phyloP scores from a whole-genome alignment of 73 alveolate genomes.

The Paramecium biaurelia region DNA sequence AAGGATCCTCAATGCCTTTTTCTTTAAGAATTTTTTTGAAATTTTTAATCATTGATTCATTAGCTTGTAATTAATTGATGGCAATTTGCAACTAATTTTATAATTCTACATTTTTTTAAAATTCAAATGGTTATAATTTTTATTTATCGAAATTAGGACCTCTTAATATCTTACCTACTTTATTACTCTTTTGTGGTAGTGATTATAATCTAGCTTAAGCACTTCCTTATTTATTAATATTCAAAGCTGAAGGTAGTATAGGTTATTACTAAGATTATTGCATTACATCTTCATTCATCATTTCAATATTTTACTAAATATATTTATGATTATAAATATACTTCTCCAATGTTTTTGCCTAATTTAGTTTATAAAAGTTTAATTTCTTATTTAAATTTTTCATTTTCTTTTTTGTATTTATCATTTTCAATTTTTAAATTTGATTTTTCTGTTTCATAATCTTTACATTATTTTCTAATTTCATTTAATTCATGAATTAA shows the following conservation, averaged over 20 bases:
- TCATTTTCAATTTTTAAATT: constrained; percentile 34
- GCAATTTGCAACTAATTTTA: neutral
- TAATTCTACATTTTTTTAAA: neutral
- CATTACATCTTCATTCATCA: neutral
- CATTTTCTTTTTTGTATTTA: constrained; percentile 43
- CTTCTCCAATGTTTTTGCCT: constrained; percentile 13
- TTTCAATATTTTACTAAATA: neutral
- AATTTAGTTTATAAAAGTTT: neutral
- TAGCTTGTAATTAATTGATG: neutral
- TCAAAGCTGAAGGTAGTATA: neutral
- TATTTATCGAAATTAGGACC: constrained; percentile 44
- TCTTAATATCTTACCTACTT: constrained; percentile 1
- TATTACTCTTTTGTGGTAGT: neutral
- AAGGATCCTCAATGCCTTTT: constrained; percentile 41
- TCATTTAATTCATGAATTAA: constrained; percentile 80
- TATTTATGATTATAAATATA: neutral
- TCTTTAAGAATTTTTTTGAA: constrained; percentile 10
- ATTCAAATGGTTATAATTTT: constrained; percentile 19
- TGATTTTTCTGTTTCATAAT: constrained; percentile 54
- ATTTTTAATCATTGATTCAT: constrained; percentile 6
- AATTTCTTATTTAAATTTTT: neutral
- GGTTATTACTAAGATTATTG: neutral
- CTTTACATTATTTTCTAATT: constrained; percentile 71
- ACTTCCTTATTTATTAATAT: neutral
- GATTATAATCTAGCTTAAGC: constrained; percentile 6